Evolutionary conservation across 192 early-diverging fungal genomes (phyloP).

Genomic region (Rhizophagus sp.): DNA sequence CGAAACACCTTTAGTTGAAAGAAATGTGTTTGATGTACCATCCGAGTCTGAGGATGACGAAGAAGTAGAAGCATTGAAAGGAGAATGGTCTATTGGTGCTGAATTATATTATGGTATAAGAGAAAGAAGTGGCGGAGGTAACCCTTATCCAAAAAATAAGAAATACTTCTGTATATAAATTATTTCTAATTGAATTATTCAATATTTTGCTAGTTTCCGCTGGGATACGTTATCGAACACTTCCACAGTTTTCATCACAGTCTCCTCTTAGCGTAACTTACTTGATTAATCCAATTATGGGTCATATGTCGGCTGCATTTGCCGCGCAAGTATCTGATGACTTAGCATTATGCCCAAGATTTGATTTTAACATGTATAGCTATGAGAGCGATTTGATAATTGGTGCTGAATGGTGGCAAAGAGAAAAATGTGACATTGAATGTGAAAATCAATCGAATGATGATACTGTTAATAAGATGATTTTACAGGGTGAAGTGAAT

Average conservation of each 20-base stretch:
- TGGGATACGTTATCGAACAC: conserved; percentile 70
- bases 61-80: conserved; percentile 34
- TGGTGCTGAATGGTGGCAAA: conserved; percentile 80
- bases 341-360: conserved; percentile 76
- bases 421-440: conserved; percentile 33
- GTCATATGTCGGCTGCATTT: conserved; percentile 84
- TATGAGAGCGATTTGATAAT: conserved; percentile 87
- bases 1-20: conserved; percentile 1
- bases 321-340: conserved; percentile 72
- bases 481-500: conserved; percentile 19
- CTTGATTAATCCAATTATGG: conserved; percentile 90
- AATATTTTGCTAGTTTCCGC: conserved; percentile 53
- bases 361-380: conserved; percentile 90
- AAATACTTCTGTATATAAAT: not conserved
- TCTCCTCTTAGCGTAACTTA: conserved; percentile 60
- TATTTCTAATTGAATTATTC: not conserved
- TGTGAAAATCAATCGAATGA: conserved; percentile 3
- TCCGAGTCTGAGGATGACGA: conserved; percentile 34
- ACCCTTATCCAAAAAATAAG: not conserved
- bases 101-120: conserved; percentile 76
- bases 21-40: not conserved
- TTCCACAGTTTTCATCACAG: conserved; percentile 39
- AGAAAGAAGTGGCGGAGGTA: conserved; percentile 88
- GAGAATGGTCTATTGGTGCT: conserved; percentile 66
- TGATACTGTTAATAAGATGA: conserved; percentile 30